Conservation (phyloP, 257 asterid genomes). For the Gynochthodes officinalis region DNA sequence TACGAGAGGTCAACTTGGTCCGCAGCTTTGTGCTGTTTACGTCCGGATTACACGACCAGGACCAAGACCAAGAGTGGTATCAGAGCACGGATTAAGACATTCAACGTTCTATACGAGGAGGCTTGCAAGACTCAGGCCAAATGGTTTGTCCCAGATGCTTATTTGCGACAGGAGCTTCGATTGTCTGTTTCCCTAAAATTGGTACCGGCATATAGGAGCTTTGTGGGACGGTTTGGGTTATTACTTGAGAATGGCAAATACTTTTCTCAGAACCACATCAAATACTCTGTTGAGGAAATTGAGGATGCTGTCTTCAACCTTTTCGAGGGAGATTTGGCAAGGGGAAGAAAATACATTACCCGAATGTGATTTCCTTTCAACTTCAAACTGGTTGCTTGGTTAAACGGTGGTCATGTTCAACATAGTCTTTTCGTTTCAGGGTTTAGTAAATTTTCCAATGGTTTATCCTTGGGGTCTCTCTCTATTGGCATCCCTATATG, state of each 20-base stretch:
- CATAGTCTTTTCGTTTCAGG: no score
- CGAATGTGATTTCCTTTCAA: no score
- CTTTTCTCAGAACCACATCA: constrained; percentile 84
- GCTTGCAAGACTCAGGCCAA: constrained; percentile 77
- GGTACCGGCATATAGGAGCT: constrained; percentile 78
- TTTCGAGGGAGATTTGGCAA: no score
- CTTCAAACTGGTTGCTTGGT: no score
- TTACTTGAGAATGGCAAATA: no score
- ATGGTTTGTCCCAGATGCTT: constrained; percentile 73
- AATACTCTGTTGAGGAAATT: constrained; percentile 80
- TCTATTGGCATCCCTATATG: no score
- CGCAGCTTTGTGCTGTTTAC: constrained; percentile 64
- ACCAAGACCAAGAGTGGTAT: constrained; percentile 70
- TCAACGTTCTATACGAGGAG: constrained; percentile 83
- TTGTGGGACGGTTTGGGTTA: constrained; percentile 78
- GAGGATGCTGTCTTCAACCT: constrained; percentile 77
- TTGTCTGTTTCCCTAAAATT: constrained; percentile 64
- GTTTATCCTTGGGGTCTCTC: no score
- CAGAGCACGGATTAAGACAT: constrained; percentile 74
- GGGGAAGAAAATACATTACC: no score
- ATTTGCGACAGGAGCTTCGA: constrained; percentile 83
- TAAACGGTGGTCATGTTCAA: no score
- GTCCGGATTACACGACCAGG: no score
- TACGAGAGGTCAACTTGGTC: constrained; percentile 78
- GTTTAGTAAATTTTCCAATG: no score